Evolutionary conservation across 1,139 yeast species (phyloP).

Genomic region (Sugiyamaella grinbergsii): DNA sequence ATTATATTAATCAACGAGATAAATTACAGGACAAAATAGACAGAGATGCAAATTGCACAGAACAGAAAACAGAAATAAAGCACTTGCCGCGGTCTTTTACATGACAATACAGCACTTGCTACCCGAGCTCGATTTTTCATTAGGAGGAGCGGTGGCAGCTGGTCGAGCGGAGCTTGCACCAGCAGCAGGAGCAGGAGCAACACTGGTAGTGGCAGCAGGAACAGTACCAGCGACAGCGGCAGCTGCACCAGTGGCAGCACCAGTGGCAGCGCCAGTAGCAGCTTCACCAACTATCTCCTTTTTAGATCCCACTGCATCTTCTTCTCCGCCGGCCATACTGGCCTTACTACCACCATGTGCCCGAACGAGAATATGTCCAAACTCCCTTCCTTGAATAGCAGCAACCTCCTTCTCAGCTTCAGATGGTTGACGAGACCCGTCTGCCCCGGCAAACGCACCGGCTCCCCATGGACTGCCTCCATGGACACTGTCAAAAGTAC

Average conservation of each 20-base stretch:
- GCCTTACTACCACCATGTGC: slow-evolving; percentile 24
- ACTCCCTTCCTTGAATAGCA: slow-evolving; percentile 59
- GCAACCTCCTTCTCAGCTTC: slow-evolving; percentile 64
- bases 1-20: too few species aligned
- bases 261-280: slow-evolving; percentile 3
- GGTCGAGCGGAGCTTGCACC: slow-evolving; percentile 14
- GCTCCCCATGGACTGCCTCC: slow-evolving; percentile 79
- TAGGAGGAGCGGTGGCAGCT: slow-evolving; percentile 8
- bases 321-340: too few species aligned
- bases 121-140: slow-evolving; percentile 20
- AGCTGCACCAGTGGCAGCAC: slow-evolving; percentile 15
- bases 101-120: slow-evolving; percentile 22
- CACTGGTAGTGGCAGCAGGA: slow-evolving; percentile 15
- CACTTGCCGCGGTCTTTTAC: slow-evolving; percentile 10
- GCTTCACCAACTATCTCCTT: too few species aligned
- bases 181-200: slow-evolving; percentile 14
- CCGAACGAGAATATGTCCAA: slow-evolving; percentile 47
- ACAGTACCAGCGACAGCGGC: slow-evolving; percentile 12
- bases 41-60: neutral
- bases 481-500: slow-evolving; percentile 61
- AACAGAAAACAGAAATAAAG: neutral
- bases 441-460: slow-evolving; percentile 64
- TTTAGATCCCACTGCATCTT: too few species aligned
- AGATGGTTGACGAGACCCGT: slow-evolving; percentile 65
- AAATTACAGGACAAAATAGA: slow-evolving; percentile 2